Percentiles rank a stretch among this genome's conserved stretches.
Conservation (phyloP, 345 rosid genomes). For the Adansonia digitata region DNA sequence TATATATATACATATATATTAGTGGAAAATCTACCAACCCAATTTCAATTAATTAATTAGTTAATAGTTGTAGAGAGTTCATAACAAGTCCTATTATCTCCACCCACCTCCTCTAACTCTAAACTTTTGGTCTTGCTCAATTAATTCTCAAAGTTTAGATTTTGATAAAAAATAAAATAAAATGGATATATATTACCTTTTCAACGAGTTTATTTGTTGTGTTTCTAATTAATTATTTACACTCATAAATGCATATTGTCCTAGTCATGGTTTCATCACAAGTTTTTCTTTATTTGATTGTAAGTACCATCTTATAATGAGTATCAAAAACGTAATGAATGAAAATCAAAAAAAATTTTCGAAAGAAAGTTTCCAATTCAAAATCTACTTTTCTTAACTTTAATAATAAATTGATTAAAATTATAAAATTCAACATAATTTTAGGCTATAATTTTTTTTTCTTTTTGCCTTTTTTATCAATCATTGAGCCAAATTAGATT, state of each 20-base stretch:
- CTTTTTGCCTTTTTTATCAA: background rate
- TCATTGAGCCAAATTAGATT: background rate
- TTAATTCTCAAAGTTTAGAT: background rate
- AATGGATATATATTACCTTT: background rate
- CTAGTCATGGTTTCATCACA: background rate
- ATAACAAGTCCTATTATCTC: background rate
- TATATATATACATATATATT: background rate
- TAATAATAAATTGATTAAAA: no score
- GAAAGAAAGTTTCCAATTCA: no score
- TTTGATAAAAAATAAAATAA: background rate
- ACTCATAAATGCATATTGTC: background rate
- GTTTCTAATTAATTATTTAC: background rate
- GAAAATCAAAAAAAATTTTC: no score
- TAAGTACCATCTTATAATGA: background rate
- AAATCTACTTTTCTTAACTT: background rate
- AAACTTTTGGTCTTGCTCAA: background rate
- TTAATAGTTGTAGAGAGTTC: background rate
- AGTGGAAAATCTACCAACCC: constrained; percentile 7
- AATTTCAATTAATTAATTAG: background rate
- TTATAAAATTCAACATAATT: background rate
- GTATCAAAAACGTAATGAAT: background rate
- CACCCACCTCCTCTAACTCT: background rate
- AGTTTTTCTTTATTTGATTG: background rate
- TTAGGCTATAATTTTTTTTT: background rate
- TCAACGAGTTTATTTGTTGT: background rate